These are phyloP conservation scores for Starmerella lactis-condensi DNA, from an alignment of 805 yeast genomes.

Conservation along the genomic window DNA sequence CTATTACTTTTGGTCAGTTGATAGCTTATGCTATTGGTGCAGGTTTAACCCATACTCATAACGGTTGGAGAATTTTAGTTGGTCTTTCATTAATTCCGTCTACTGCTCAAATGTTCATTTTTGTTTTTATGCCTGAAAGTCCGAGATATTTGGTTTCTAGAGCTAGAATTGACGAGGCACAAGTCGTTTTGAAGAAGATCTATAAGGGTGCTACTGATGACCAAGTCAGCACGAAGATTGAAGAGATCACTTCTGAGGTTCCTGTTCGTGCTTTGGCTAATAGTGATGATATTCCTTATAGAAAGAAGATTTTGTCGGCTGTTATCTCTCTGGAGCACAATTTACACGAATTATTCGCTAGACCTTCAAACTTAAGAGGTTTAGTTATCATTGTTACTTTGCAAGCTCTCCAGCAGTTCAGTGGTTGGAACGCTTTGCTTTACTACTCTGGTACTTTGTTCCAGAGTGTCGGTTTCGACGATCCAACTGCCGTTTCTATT, in stretches of 20 bases:
- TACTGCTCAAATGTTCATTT: constrained; percentile 51
- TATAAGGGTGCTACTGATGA: constrained; percentile 46
- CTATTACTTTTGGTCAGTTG: constrained; percentile 88
- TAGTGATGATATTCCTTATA: constrained; percentile 12
- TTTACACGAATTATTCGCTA: constrained; percentile 20
- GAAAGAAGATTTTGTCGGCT: constrained; percentile 13
- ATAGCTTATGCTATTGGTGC: constrained; percentile 58
- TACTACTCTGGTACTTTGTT: constrained; percentile 87
- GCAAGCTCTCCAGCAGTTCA: constrained; percentile 91
- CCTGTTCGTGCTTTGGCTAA: constrained; percentile 16
- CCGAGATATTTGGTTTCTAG: constrained; percentile 75
- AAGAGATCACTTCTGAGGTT: constrained; percentile 27
- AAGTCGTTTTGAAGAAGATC: constrained; percentile 41
- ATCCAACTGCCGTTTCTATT: constrained; percentile 87
- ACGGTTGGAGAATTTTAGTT: constrained; percentile 88
- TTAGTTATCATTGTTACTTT: constrained; percentile 77
- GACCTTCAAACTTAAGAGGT: constrained; percentile 60
- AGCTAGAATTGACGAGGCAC: constrained; percentile 47
- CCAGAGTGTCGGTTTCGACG: constrained; percentile 69
- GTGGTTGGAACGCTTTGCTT: constrained; percentile 93
- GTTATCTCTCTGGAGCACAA: constrained; percentile 18
- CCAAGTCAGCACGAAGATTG: constrained; percentile 46
- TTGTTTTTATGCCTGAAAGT: constrained; percentile 82
- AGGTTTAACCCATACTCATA: constrained; percentile 48
- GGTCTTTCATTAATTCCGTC: constrained; percentile 85